Conservation (phyloP, 1,284 basidiomycete genomes). For the Neonothopanus nambi region DNA sequence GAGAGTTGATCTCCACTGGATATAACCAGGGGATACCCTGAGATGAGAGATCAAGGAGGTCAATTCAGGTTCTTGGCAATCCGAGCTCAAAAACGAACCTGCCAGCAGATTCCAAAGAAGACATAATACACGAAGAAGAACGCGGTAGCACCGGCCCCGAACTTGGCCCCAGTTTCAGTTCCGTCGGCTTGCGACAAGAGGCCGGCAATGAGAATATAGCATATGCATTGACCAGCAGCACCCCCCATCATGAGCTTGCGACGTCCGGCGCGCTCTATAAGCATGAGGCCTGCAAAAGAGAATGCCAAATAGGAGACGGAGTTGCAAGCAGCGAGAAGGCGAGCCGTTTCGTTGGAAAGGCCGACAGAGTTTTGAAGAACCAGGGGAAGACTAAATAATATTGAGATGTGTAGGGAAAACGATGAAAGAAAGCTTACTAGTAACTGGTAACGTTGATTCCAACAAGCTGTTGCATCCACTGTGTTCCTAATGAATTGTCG, state of each 20-base stretch:
- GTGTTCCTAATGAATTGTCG: slow-evolving; percentile 42
- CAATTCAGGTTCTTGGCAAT: not conserved
- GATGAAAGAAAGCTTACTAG: slow-evolving; percentile 35
- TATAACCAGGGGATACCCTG: slow-evolving; percentile 68
- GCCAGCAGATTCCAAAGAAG: slow-evolving; percentile 73
- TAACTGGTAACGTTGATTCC: slow-evolving; percentile 75
- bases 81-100: slow-evolving; percentile 33
- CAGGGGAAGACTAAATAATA: slow-evolving; percentile 37
- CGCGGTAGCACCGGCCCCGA: slow-evolving; percentile 47
- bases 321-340: slow-evolving; percentile 48
- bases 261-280: slow-evolving; percentile 66
- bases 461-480: slow-evolving; percentile 73
- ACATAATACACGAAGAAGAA: slow-evolving; percentile 72
- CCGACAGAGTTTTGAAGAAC: slow-evolving; percentile 49
- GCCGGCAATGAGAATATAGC: slow-evolving; percentile 59
- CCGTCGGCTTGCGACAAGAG: slow-evolving; percentile 47
- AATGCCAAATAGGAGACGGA: slow-evolving; percentile 47
- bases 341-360: slow-evolving; percentile 43
- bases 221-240: slow-evolving; percentile 63
- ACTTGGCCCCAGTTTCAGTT: slow-evolving; percentile 35
- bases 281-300: slow-evolving; percentile 51
- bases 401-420: not conserved
- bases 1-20: slow-evolving; percentile 63
- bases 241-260: slow-evolving; percentile 71
- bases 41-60: not conserved